Conservation (phyloP, 2,329 filamentous ascomycete species). For the Apiospora arundinis region DNA sequence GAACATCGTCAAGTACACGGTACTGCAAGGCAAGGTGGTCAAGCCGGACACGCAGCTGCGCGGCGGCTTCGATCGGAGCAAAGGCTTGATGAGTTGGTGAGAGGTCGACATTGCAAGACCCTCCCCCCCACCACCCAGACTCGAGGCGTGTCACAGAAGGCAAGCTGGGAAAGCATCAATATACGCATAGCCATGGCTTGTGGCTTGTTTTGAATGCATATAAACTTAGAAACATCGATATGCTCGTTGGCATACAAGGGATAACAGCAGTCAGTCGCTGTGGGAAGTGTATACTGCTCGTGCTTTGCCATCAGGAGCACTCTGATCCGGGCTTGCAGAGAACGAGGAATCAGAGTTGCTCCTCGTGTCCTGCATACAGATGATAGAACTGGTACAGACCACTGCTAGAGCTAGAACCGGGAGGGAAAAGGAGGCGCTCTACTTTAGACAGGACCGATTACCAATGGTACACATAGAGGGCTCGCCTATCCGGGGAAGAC, state of each 20-base stretch:
- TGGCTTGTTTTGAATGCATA: neutral
- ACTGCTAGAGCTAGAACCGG: neutral
- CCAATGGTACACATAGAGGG: neutral
- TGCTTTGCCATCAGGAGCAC: neutral
- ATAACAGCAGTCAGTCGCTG: neutral
- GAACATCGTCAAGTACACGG: slow-evolving; percentile 86
- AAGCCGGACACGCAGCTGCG: slow-evolving; percentile 86
- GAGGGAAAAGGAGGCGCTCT: neutral
- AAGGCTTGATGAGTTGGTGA: slow-evolving; percentile 87
- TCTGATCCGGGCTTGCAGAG: neutral
- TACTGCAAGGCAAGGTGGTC: slow-evolving; percentile 91
- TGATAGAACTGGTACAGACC: neutral
- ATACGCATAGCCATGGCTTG: neutral
- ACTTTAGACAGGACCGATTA: neutral
- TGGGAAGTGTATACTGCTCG: neutral
- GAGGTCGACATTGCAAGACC: neutral
- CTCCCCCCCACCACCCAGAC: neutral
- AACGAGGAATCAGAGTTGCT: neutral
- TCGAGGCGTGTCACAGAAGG: neutral
- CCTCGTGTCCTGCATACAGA: neutral
- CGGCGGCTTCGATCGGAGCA: slow-evolving; percentile 87
- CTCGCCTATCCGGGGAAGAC: neutral
- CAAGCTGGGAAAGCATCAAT: neutral
- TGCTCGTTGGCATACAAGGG: neutral
- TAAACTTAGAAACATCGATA: neutral